Evolutionary conservation across 2,329 filamentous ascomycete genomes (phyloP).

Genomic region (Fusarium heterosporum): DNA sequence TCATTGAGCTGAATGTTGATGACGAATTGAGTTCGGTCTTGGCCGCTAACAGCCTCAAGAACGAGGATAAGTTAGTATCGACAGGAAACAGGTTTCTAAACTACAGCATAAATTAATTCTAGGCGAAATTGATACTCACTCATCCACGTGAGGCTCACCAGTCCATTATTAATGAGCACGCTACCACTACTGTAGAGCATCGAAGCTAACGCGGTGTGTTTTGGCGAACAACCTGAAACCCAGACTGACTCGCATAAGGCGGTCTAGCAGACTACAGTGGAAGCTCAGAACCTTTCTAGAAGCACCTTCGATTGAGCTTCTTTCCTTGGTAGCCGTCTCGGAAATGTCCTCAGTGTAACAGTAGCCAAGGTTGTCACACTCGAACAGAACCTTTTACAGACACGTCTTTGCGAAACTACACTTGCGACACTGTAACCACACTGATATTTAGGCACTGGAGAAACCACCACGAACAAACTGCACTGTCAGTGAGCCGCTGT

Average conservation of each 20-base stretch:
- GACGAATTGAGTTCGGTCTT: neutral
- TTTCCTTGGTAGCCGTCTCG: neutral
- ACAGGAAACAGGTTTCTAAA: neutral
- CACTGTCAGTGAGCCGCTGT: slow-evolving; percentile 27
- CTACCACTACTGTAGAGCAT: neutral
- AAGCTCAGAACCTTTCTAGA: slow-evolving; percentile 26
- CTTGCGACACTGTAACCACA: slow-evolving; percentile 7
- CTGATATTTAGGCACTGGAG: neutral
- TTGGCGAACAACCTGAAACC: slow-evolving; percentile 30
- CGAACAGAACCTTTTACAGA: neutral
- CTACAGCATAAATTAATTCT: neutral
- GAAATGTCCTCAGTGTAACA: neutral
- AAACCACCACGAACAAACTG: slow-evolving; percentile 3
- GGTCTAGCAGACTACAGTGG: slow-evolving; percentile 13
- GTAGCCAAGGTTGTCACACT: slow-evolving; percentile 2
- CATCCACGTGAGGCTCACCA: neutral
- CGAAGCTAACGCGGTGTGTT: slow-evolving; percentile 28
- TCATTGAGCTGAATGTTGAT: neutral
- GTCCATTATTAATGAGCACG: neutral
- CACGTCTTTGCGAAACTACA: slow-evolving; percentile 6
- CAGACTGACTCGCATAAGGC: slow-evolving; percentile 30
- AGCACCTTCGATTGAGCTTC: slow-evolving; percentile 9
- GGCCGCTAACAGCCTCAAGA: neutral
- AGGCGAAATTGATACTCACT: neutral
- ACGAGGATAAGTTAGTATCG: too few relatives aligned